phyloP scores from a whole-genome alignment of 2,329 filamentous ascomycete species.

The Lasiodiplodia gonubiensis region DNA sequence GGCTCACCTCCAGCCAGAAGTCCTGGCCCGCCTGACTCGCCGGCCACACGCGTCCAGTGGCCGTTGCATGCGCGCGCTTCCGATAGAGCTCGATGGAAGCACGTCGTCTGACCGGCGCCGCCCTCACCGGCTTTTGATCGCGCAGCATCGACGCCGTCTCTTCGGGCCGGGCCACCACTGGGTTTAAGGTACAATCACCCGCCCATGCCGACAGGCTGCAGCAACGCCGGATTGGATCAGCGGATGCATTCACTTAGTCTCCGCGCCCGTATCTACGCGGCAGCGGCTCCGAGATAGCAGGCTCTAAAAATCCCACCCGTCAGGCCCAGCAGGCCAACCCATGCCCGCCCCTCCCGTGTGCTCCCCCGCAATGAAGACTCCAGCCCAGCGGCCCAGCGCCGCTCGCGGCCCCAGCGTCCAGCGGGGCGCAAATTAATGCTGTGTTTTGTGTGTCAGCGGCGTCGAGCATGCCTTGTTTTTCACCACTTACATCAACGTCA shows the following conservation, averaged over 20 bases:
- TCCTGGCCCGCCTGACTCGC: slow-evolving; percentile 9
- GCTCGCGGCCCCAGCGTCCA: slow-evolving; percentile 18
- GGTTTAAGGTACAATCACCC: slow-evolving; percentile 23
- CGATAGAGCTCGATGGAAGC: background rate
- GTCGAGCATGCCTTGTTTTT: slow-evolving; percentile 21
- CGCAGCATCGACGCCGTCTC: slow-evolving; percentile 10
- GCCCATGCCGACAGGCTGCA: slow-evolving; percentile 12
- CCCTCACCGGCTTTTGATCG: slow-evolving; percentile 25
- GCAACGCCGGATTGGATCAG: slow-evolving; percentile 15
- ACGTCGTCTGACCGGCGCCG: background rate
- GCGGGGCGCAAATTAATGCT: slow-evolving; percentile 27
- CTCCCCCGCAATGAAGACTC: slow-evolving; percentile 25
- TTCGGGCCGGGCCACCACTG: slow-evolving; percentile 21
- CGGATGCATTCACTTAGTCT: slow-evolving; percentile 12
- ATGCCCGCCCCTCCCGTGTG: slow-evolving; percentile 10
- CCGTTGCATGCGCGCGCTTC: slow-evolving; percentile 22
- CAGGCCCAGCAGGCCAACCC: background rate
- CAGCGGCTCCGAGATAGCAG: slow-evolving; percentile 20
- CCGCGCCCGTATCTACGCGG: slow-evolving; percentile 13
- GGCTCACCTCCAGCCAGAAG: background rate
- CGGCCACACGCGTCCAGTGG: slow-evolving; percentile 16
- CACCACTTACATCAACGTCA: slow-evolving; percentile 60
- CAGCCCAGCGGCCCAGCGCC: slow-evolving; percentile 19
- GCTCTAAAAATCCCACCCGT: slow-evolving; percentile 20
- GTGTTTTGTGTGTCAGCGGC: slow-evolving; percentile 27